Conservation (phyloP, 2,329 filamentous ascomycete genomes). For the Pseudocercospora crystallina region DNA sequence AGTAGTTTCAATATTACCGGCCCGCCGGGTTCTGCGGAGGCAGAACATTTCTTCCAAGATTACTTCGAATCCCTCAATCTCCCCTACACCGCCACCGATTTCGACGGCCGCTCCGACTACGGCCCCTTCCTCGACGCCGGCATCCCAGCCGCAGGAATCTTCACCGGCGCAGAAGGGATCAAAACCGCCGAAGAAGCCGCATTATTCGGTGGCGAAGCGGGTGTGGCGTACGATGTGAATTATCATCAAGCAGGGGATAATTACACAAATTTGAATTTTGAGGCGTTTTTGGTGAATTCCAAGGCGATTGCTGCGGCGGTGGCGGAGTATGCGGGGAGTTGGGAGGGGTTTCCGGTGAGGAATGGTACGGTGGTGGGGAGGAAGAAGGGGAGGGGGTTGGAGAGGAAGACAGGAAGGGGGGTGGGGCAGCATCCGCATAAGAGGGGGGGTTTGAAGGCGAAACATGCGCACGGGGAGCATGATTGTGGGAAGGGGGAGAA, state of each 20-base stretch:
- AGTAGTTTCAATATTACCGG: conserved; percentile 55
- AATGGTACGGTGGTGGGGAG: background rate
- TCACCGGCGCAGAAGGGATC: conserved; percentile 73
- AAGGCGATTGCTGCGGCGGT: conserved; percentile 68
- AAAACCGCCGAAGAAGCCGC: conserved; percentile 67
- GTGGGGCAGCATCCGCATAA: no score
- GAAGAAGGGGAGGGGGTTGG: background rate
- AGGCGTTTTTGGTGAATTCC: conserved; percentile 56
- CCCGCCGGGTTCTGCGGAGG: conserved; percentile 65
- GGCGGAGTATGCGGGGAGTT: conserved; percentile 64
- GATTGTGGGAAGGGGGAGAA: no score
- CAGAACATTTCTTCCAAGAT: conserved; percentile 66
- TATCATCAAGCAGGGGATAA: conserved; percentile 58
- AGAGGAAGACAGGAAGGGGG: no score
- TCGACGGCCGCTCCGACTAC: conserved; percentile 79
- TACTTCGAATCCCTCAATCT: conserved; percentile 64
- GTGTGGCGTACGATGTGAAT: conserved; percentile 51
- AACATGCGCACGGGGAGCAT: no score
- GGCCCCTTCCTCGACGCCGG: conserved; percentile 66
- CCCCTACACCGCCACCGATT: conserved; percentile 69
- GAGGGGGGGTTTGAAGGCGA: no score
- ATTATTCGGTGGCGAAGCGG: conserved; percentile 70
- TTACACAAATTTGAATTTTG: conserved; percentile 53
- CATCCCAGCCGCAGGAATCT: conserved; percentile 73
- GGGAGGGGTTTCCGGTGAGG: conserved; percentile 55